These are phyloP conservation scores for Sclerotinia trifoliorum DNA, from an alignment of 2,329 filamentous ascomycete species.

Conservation along the genomic window DNA sequence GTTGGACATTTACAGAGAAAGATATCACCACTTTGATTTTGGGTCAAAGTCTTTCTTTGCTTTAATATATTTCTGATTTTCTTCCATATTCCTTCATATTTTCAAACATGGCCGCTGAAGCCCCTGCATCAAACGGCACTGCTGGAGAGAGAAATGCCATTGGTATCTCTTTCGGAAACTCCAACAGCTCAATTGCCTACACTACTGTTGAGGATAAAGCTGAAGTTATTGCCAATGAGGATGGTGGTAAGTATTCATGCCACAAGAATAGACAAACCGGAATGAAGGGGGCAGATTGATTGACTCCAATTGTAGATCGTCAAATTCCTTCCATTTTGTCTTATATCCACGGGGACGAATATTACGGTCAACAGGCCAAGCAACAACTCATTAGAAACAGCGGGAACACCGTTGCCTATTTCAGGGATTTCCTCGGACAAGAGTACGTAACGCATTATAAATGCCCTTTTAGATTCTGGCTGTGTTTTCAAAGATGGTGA, in stretches of 20 bases:
- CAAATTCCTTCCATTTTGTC: constrained; percentile 94
- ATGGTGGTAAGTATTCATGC: constrained; percentile 68
- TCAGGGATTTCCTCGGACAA: constrained; percentile 93
- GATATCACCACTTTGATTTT: constrained; percentile 20
- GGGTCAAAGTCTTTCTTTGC: background rate
- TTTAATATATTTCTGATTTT: background rate
- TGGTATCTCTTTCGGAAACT: constrained; percentile 97
- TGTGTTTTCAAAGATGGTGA: background rate
- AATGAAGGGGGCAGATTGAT: constrained; percentile 22
- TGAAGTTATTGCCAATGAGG: constrained; percentile 98
- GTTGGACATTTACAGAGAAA: constrained; percentile 12
- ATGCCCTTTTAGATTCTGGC: background rate
- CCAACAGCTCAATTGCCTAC: constrained; percentile 94
- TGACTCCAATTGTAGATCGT: constrained; percentile 61
- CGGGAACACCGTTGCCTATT: constrained; percentile 90
- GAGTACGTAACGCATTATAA: constrained; percentile 57
- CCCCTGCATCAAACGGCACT: constrained; percentile 29
- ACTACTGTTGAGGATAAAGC: constrained; percentile 92
- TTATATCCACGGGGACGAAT: constrained; percentile 94
- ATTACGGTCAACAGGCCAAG: constrained; percentile 95
- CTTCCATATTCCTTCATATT: constrained; percentile 9
- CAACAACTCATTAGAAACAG: constrained; percentile 88
- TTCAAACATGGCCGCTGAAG: constrained; percentile 38
- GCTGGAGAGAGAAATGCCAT: constrained; percentile 66
- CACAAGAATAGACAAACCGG: background rate